Conservation (phyloP, 192 early-diverging fungal genomes). For the Mortierella antarctica region DNA sequence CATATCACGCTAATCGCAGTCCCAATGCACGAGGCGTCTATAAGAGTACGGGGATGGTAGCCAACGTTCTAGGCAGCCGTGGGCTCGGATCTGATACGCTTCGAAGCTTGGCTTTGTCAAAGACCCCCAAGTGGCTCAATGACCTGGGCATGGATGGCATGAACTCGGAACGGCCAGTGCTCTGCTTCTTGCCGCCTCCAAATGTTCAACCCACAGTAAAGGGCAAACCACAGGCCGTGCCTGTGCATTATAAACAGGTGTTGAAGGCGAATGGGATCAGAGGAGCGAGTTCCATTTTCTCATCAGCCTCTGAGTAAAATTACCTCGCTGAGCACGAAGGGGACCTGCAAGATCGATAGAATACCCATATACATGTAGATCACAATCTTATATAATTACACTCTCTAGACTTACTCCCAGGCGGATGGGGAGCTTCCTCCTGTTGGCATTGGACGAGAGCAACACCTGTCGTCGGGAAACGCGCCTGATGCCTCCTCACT, state of each 20-base stretch:
- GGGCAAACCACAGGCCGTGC: constrained; percentile 2
- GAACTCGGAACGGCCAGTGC: constrained; percentile 3
- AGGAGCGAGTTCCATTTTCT: too few species aligned
- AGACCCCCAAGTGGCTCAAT: constrained; percentile 4
- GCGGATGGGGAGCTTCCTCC: too few species aligned
- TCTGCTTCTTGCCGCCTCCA: constrained; percentile 7
- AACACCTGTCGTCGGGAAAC: too few species aligned
- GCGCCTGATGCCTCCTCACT: too few species aligned
- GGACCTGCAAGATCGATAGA: too few species aligned
- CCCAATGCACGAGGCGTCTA: constrained; percentile 24
- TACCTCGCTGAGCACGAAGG: not conserved
- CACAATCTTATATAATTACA: too few species aligned
- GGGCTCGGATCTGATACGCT: constrained; percentile 7
- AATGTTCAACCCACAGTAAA: not conserved
- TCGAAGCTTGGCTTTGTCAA: not conserved
- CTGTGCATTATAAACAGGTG: constrained; percentile 1
- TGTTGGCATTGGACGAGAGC: too few species aligned
- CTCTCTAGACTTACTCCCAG: too few species aligned
- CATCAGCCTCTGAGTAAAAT: not conserved
- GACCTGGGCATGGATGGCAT: constrained; percentile 8
- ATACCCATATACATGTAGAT: too few species aligned
- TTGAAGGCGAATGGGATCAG: not conserved
- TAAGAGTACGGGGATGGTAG: constrained; percentile 14
- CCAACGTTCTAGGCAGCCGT: constrained; percentile 1
- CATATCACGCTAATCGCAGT: constrained; percentile 13